Conservation (phyloP, 2,329 filamentous ascomycete species). For the Penicillium sp. region DNA sequence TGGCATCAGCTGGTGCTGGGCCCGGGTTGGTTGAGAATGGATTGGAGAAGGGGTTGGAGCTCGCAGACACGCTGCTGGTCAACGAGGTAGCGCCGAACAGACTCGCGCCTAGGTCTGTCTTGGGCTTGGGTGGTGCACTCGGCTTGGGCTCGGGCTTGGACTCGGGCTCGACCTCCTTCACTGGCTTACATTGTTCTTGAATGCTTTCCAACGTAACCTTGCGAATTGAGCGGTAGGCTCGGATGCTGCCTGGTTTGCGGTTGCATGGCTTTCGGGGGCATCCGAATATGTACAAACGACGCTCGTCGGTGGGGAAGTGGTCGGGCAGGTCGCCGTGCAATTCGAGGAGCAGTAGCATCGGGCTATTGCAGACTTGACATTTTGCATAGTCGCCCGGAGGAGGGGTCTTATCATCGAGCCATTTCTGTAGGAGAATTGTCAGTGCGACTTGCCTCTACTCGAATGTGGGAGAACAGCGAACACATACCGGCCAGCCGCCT, state of each 20-base stretch:
- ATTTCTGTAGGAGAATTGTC: constrained; percentile 55
- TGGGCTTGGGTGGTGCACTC: constrained; percentile 20
- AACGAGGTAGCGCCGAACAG: constrained; percentile 54
- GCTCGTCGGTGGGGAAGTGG: constrained; percentile 77
- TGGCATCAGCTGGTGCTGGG: constrained; percentile 38
- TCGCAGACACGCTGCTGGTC: constrained; percentile 34
- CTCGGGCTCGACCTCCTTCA: constrained; percentile 16
- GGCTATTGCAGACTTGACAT: constrained; percentile 79
- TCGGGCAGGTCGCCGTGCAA: constrained; percentile 86
- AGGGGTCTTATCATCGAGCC: constrained; percentile 67
- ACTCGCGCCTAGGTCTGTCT: constrained; percentile 49
- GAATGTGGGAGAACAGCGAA: constrained; percentile 14
- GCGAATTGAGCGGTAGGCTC: constrained; percentile 66
- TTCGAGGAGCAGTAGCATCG: constrained; percentile 82
- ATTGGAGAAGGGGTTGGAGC: constrained; percentile 57
- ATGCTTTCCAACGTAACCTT: constrained; percentile 36
- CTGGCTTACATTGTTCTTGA: constrained; percentile 21
- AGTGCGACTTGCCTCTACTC: constrained; percentile 7
- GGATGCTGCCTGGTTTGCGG: constrained; percentile 74
- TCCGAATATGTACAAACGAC: constrained; percentile 79
- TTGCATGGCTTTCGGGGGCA: constrained; percentile 75
- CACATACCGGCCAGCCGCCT: constrained; percentile 75
- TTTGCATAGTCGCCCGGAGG: constrained; percentile 72
- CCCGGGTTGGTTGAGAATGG: constrained; percentile 48
- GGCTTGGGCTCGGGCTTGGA: constrained; percentile 16